phyloP scores from a whole-genome alignment of 495 filamentous ascomycete species.

The Amorphotheca resinae region DNA sequence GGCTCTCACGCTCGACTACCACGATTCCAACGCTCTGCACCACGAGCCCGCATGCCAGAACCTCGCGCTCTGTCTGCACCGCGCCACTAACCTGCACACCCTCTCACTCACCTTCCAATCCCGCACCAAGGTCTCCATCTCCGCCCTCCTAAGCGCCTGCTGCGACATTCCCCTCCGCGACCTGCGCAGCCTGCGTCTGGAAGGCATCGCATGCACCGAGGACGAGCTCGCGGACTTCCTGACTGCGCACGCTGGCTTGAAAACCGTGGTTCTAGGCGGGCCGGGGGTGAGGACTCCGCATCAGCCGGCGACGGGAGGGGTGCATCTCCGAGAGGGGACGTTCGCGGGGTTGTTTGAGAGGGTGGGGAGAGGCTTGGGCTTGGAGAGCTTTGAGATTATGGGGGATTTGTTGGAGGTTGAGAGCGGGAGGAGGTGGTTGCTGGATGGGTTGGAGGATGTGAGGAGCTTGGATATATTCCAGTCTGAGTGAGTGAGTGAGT shows the following conservation, averaged over 20 bases:
- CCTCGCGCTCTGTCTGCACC: slow-evolving; percentile 2
- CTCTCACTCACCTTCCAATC: slow-evolving; percentile 7
- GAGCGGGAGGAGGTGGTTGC: slow-evolving; percentile 11
- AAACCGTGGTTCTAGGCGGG: slow-evolving; percentile 7
- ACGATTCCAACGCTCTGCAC: slow-evolving; percentile 14
- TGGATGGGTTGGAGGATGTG: slow-evolving; percentile 6
- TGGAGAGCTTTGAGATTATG: slow-evolving; percentile 2
- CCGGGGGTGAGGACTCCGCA: slow-evolving; percentile 6
- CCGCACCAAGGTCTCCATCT: slow-evolving; percentile 11
- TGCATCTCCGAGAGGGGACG: slow-evolving; percentile 7
- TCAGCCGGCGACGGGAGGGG: slow-evolving; percentile 9
- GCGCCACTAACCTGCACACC: background rate
- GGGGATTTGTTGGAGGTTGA: slow-evolving; percentile 13
- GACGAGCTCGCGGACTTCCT: slow-evolving; percentile 7
- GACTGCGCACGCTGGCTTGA: background rate
- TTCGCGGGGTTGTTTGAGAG: slow-evolving; percentile 8
- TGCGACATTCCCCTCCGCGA: background rate
- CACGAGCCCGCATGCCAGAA: slow-evolving; percentile 5
- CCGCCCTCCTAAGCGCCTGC: background rate
- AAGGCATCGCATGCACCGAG: slow-evolving; percentile 1
- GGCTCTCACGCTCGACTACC: slow-evolving; percentile 9
- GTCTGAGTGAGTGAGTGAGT: slow-evolving; percentile 12
- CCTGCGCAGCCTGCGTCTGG: slow-evolving; percentile 1
- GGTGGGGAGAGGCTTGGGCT: background rate
- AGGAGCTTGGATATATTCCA: background rate